A percentile compares a stretch with the other conserved stretches of the same genome.
Evolutionary conservation across 352 stramenopile genomes (phyloP).

Genomic region (Pythium guiyangense): DNA sequence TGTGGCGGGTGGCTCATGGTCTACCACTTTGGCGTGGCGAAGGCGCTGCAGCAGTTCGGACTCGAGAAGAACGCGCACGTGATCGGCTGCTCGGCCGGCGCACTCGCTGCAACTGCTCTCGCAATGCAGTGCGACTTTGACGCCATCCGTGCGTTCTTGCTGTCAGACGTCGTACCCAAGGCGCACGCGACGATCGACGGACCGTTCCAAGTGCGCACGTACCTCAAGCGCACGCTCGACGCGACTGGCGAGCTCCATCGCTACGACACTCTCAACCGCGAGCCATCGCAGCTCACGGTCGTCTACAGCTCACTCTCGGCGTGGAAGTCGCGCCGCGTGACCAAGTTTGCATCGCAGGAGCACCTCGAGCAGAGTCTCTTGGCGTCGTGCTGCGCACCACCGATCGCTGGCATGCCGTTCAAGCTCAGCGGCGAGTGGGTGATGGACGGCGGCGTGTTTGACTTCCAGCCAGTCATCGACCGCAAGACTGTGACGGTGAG

Average conservation of each 20-base stretch:
- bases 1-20: conserved; percentile 87
- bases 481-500: conserved; percentile 72
- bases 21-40: conserved; percentile 86
- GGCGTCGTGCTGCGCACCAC: conserved; percentile 74
- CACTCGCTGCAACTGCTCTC: conserved; percentile 65
- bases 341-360: conserved; percentile 54
- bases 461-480: conserved; percentile 80
- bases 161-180: conserved; percentile 44
- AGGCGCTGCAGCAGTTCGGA: conserved; percentile 73
- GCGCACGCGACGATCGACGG: conserved; percentile 46
- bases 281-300: conserved; percentile 38
- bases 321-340: conserved; percentile 61
- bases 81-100: conserved; percentile 79
- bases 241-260: conserved; percentile 33
- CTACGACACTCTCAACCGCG: conserved; percentile 44
- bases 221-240: conserved; percentile 45
- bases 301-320: conserved; percentile 77
- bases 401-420: conserved; percentile 82
- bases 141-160: conserved; percentile 55
- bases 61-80: conserved; percentile 54
- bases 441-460: conserved; percentile 80
- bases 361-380: conserved; percentile 59
- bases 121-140: conserved; percentile 76
- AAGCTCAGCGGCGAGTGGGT: conserved; percentile 81
- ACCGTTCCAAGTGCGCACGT: conserved; percentile 63